Evolutionary conservation across 495 filamentous ascomycete genomes (phyloP).

Genomic region (Opeltia flavorubescens): DNA sequence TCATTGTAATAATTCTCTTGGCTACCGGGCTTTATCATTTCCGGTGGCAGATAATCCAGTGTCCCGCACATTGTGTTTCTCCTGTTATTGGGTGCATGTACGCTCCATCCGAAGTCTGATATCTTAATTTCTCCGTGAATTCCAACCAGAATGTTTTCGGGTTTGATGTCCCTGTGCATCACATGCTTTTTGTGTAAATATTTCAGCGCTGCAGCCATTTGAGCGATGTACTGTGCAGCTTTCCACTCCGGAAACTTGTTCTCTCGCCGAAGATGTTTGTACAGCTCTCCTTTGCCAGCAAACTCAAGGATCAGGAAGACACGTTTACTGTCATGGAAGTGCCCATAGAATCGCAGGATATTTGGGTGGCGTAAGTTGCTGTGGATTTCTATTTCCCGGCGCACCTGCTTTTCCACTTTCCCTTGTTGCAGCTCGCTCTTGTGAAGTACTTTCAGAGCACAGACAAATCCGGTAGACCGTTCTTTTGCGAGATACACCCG

Average conservation of each 20-base stretch:
- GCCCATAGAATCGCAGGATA: constrained; percentile 83
- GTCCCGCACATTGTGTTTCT: constrained; percentile 95
- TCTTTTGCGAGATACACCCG: constrained; percentile 93
- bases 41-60: constrained; percentile 89
- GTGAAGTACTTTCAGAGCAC: constrained; percentile 91
- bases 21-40: constrained; percentile 79
- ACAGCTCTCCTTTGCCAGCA: constrained; percentile 87
- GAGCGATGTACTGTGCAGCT: constrained; percentile 93
- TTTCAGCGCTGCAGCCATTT: constrained; percentile 86
- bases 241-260: constrained; percentile 88
- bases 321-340: constrained; percentile 94
- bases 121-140: constrained; percentile 99
- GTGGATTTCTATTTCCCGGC: constrained; percentile 96
- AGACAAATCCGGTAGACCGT: constrained; percentile 77
- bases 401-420: constrained; percentile 90
- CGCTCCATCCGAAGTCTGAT: constrained; percentile 96
- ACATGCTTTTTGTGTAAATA: constrained; percentile 97
- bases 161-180: constrained; percentile 98
- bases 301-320: constrained; percentile 95
- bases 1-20: constrained; percentile 81
- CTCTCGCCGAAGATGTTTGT: constrained; percentile 88
- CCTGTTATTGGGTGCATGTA: constrained; percentile 90
- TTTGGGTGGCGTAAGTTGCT: constrained; percentile 93
- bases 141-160: constrained; percentile 94
- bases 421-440: constrained; percentile 87